A percentile compares a stretch with the other conserved stretches of the same genome.
Conservation (phyloP, 495 filamentous ascomycete genomes). For the Penicillium lividum region DNA sequence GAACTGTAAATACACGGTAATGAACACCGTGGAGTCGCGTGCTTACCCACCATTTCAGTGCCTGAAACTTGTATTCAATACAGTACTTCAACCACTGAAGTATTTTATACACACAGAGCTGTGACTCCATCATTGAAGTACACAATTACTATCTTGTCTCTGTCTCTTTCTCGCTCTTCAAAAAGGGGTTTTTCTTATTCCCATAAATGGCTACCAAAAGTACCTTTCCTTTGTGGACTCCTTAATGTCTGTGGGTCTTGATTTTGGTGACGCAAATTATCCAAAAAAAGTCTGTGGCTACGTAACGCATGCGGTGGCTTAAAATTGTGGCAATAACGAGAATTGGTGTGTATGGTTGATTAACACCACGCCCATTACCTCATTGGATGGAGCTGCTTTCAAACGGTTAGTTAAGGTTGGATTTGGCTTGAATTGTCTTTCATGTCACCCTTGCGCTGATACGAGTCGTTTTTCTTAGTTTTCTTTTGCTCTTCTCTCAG, state of each 20-base stretch:
- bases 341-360: slow-evolving; percentile 9
- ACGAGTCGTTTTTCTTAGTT: neutral
- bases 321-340: slow-evolving; percentile 6
- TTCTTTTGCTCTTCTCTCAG: neutral
- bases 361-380: slow-evolving; percentile 9
- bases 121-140: neutral
- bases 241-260: neutral
- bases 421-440: slow-evolving; percentile 2
- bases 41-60: slow-evolving; percentile 4
- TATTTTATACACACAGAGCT: neutral
- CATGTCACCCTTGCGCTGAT: slow-evolving; percentile 4
- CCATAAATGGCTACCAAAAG: neutral
- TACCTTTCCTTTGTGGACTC: neutral
- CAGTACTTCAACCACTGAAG: neutral
- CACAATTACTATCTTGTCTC: neutral
- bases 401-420: slow-evolving; percentile 25
- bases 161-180: too few relatives aligned
- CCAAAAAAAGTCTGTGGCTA: slow-evolving; percentile 2
- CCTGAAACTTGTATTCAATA: neutral
- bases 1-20: slow-evolving; percentile 17
- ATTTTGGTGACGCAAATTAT: slow-evolving; percentile 5
- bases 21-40: slow-evolving; percentile 12
- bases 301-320: slow-evolving; percentile 15
- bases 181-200: too few relatives aligned
- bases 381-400: slow-evolving; percentile 21